Percentiles rank a stretch among this genome's conserved stretches.
These are phyloP conservation scores for Blepharisma undulans DNA, from an alignment of 169 alveolate genomes.

Conservation along the genomic window DNA sequence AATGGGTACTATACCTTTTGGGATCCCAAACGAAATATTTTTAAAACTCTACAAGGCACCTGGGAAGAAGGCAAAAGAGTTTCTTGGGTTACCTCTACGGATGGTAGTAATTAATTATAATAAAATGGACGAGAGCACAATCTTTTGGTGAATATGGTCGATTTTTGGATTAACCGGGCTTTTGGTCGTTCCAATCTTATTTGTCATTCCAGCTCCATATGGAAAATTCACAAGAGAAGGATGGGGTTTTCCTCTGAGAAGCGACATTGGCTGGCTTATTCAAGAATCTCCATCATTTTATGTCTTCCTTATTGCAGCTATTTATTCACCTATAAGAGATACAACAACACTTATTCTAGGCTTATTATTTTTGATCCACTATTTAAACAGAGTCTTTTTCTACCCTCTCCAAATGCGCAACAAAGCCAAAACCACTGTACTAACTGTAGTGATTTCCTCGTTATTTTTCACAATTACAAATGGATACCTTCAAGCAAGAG, in stretches of 20 bases:
- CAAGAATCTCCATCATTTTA: constrained; percentile 66
- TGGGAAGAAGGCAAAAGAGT: constrained; percentile 56
- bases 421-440: constrained; percentile 48
- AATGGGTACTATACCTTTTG: constrained; percentile 68
- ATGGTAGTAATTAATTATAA: too few relatives aligned
- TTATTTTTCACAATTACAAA: constrained; percentile 49
- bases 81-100: not conserved
- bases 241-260: constrained; percentile 50
- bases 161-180: constrained; percentile 43
- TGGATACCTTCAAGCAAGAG: constrained; percentile 53
- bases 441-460: constrained; percentile 55
- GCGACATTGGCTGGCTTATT: constrained; percentile 53
- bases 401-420: constrained; percentile 54
- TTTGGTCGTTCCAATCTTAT: constrained; percentile 43
- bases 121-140: not conserved
- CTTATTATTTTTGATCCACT: constrained; percentile 54
- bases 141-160: constrained; percentile 39
- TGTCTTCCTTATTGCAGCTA: constrained; percentile 34
- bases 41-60: constrained; percentile 63
- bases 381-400: constrained; percentile 55
- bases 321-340: not conserved
- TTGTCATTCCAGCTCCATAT: constrained; percentile 57
- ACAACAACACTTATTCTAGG: constrained; percentile 37
- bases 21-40: constrained; percentile 58
- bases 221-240: constrained; percentile 61